Evolutionary conservation across 768 basidiomycete species (phyloP).

Genomic region (Steccherinum ochraceum): DNA sequence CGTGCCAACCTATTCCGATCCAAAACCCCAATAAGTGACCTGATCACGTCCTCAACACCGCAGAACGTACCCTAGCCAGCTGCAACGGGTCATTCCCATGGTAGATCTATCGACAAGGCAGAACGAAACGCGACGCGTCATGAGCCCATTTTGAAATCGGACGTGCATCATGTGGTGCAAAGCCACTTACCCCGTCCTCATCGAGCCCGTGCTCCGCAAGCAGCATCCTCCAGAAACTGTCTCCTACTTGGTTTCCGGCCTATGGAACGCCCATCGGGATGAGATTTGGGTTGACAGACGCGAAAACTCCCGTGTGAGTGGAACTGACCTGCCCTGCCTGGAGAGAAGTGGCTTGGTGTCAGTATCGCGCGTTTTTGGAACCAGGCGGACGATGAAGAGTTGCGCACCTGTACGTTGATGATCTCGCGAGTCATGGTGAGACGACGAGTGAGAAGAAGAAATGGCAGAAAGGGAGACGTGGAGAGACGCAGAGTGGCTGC

Average conservation of each 20-base stretch:
- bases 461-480: not conserved
- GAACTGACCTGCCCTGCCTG: conserved; percentile 68
- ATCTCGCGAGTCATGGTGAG: conserved; percentile 68
- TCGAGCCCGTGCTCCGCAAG: conserved; percentile 83
- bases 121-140: not conserved
- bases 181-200: conserved; percentile 49
- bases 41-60: not conserved
- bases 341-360: conserved; percentile 1
- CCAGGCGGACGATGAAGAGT: not conserved
- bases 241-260: conserved; percentile 78
- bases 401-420: conserved; percentile 65
- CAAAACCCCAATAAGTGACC: not conserved
- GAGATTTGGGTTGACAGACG: no score
- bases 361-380: not conserved
- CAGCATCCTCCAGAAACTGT: conserved; percentile 86
- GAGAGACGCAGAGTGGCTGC: no score
- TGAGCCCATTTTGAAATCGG: not conserved
- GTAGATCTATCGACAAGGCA: conserved; percentile 69
- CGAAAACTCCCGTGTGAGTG: not conserved
- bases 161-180: not conserved
- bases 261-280: conserved; percentile 19
- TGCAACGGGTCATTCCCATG: conserved; percentile 69
- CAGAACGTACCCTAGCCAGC: conserved; percentile 55
- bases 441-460: not conserved
- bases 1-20: conserved; percentile 67